Evolutionary conservation across 2,329 filamentous ascomycete genomes (phyloP).

Genomic region (Fusarium torreyae): DNA sequence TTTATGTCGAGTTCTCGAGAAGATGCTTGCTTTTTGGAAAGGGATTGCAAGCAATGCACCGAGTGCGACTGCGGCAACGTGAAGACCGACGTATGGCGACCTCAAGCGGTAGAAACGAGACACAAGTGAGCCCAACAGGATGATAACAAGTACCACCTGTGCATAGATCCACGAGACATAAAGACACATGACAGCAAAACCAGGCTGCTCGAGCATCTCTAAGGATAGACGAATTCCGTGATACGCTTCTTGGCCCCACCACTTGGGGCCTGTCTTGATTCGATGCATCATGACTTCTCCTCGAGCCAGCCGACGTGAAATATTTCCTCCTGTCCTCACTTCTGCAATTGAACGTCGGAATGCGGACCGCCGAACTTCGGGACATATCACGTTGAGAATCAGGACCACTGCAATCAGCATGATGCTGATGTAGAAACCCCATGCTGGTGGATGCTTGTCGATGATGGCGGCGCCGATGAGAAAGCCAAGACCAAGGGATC

Average conservation of each 20-base stretch:
- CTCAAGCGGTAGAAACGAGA: slow-evolving; percentile 77
- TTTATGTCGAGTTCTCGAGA: slow-evolving; percentile 74
- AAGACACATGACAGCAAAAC: slow-evolving; percentile 79
- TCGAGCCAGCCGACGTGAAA: slow-evolving; percentile 73
- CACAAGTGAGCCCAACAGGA: slow-evolving; percentile 79
- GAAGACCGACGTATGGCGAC: slow-evolving; percentile 76
- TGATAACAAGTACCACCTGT: slow-evolving; percentile 80
- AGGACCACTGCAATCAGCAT: slow-evolving; percentile 76
- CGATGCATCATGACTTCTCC: slow-evolving; percentile 86
- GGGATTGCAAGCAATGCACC: slow-evolving; percentile 80
- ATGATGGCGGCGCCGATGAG: slow-evolving; percentile 80
- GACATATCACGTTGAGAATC: slow-evolving; percentile 78
- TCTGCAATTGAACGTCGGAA: slow-evolving; percentile 79
- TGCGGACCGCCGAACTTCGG: slow-evolving; percentile 79
- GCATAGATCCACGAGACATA: slow-evolving; percentile 86
- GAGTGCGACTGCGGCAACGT: slow-evolving; percentile 75
- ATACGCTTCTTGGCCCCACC: slow-evolving; percentile 84
- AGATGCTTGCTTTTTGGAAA: slow-evolving; percentile 79
- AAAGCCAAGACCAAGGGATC: slow-evolving; percentile 80
- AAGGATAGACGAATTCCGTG: slow-evolving; percentile 77
- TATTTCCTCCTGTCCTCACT: slow-evolving; percentile 67
- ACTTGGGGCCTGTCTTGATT: slow-evolving; percentile 77
- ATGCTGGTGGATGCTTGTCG: slow-evolving; percentile 73
- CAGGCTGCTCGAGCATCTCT: slow-evolving; percentile 81
- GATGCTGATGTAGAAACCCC: slow-evolving; percentile 83